Base-by-base conservation (phyloP, 169 alveolate species). In the Besnoitia besnoiti region DNA sequence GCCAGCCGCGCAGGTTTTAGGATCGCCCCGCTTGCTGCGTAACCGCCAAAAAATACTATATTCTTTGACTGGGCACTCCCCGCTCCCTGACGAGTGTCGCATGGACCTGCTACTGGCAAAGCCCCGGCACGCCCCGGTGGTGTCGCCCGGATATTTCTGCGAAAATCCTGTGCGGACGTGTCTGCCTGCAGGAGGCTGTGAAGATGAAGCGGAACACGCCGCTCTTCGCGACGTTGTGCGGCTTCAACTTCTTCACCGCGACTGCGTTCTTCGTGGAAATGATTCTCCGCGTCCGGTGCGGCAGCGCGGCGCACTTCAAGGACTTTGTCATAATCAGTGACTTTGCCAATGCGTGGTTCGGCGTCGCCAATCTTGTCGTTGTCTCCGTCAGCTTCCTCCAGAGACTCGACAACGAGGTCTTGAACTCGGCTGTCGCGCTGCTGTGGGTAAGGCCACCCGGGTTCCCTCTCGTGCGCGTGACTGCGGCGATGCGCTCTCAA, bases 331-430 rank as follows among this genome's bases (percentile, higher is more conserved):
- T 12, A 39, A 42, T 73, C 82, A 73, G 8, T 0, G 82, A 73
- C n/a, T 73, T 73, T 42, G 39, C n/a, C 82, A 73, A 73, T n/a
- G 82, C 82, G 16, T 73, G 82, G 82, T 73, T 73, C n/a, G 82
- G 82, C 24, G 24, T 73, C n/a, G 82, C 46, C 82, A 42, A 73
- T 42, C 47, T 73, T 42, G 16, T 73, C 44, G n/a, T 73, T 73
- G 82, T 73, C 47, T n/a, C 46, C 82, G 21, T 73, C 46, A 42
- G 82, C 19, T 10, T 73, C 46, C n/a, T 73, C 82, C 39, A 73
- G 46, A n/a, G n/a, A n/a, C 16, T 73, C 27, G 82, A 73, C 44
- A 37, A 73, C 46, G 47, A 8, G 12, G 46, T 37, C 82, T 73
- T 73, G 1, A n/a, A 73, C 47, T 73, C 82, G 44, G 40, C n/a